Evolutionary conservation across 2,329 filamentous ascomycete species (phyloP).

Genomic region (Cladosporium austrohemisphaericum): DNA sequence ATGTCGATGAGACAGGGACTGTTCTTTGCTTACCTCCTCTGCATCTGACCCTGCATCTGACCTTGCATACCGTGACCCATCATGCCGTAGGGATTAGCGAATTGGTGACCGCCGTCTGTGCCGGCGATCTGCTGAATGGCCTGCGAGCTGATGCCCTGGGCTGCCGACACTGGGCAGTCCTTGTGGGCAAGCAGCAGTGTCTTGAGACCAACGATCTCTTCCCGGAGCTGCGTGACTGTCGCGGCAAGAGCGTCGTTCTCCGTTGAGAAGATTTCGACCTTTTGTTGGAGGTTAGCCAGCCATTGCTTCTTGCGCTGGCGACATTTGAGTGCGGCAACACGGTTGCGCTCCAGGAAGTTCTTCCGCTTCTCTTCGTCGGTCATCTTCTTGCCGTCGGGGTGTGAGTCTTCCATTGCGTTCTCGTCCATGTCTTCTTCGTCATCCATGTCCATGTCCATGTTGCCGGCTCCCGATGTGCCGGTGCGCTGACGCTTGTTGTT

Average conservation of each 20-base stretch:
- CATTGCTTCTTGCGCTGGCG: constrained; percentile 98
- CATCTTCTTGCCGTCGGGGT: constrained; percentile 73
- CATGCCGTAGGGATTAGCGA: constrained; percentile 48
- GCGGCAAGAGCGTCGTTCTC: constrained; percentile 86
- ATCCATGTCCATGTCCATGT: constrained; percentile 45
- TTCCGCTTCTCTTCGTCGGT: constrained; percentile 98
- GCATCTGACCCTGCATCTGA: constrained; percentile 32
- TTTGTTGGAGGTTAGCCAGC: constrained; percentile 89
- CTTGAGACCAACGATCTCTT: constrained; percentile 94
- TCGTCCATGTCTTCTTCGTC: constrained; percentile 55
- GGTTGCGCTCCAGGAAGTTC: constrained; percentile 94
- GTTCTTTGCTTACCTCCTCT: constrained; percentile 32
- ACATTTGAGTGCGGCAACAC: constrained; percentile 93
- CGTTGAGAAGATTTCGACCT: constrained; percentile 86
- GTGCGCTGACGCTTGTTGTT: constrained; percentile 69
- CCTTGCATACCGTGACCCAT: constrained; percentile 33
- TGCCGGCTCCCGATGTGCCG: constrained; percentile 48
- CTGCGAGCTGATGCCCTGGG: constrained; percentile 64
- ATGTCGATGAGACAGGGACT: background rate
- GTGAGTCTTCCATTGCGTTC: constrained; percentile 33
- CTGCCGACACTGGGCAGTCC: constrained; percentile 88
- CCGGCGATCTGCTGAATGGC: constrained; percentile 50
- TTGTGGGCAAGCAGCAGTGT: constrained; percentile 91
- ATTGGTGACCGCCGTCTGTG: constrained; percentile 39
- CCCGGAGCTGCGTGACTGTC: constrained; percentile 78